Evolutionary conservation across 352 stramenopile genomes (phyloP), one percentile per base, ranked within the genome.

Genomic region (Aphanomyces cochlioides): DNA sequence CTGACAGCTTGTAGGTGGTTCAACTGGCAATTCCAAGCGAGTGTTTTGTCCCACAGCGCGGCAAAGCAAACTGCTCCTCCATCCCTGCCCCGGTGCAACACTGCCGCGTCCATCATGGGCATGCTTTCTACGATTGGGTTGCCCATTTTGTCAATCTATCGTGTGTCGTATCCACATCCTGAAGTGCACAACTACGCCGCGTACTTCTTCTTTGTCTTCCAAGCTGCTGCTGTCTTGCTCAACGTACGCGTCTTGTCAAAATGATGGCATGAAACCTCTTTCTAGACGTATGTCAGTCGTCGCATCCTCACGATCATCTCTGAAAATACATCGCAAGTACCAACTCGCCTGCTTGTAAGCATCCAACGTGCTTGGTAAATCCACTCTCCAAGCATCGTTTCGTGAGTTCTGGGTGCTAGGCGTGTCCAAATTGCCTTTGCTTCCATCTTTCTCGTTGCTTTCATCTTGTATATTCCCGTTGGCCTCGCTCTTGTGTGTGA

Each of bases 141-240:
- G 28, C 79, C 82, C 13, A 59, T 87, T 50, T 74, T 89, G 54
- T 61, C 54, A 12, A 61, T 61, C 54, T 61, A 61, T n/a, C 54
- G 54, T 10, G 54, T 61, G 5, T 61, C 54, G 6, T 61, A 40
- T 37, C 28, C 19, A 7, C 54, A 61, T 40, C 68, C 79, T 0
- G 21, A 48, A 3, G 72, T 82, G 38, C 81, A 89, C 58, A 68
- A 76, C 67, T 70, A 73, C 8, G 76, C 77, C 17, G 81, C 81
- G n/a, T 75, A 82, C 66, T 86, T 78, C 74, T 89, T 89, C 72
- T 89, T 89, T 58, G 78, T 78, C 65, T 72, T 84, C 59, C 77
- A 87, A 36, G 75, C 81, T 5, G 73, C 85, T 7, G 81, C 81
- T 17, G 69, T 84, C 40, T 59, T 85, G 41, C 60, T 78, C 6